phyloP scores from a whole-genome alignment of 257 asterid genomes.

The Solanum dulcamara region DNA sequence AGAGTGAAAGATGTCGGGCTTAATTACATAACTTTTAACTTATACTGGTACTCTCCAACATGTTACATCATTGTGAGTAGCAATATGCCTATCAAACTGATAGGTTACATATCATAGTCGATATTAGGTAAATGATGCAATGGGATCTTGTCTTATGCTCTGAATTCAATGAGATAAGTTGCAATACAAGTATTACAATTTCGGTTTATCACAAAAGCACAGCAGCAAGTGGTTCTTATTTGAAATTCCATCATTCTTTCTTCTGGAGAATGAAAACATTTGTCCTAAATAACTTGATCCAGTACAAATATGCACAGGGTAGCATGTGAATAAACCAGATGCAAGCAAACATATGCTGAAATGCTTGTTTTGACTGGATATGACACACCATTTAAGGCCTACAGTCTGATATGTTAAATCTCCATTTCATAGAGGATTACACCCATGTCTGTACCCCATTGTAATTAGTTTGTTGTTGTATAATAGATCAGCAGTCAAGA shows the following conservation, averaged over 20 bases:
- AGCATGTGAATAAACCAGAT: neutral
- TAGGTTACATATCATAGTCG: neutral
- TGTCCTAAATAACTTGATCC: neutral
- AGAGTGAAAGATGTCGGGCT: neutral
- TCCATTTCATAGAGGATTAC: neutral
- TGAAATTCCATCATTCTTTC: neutral
- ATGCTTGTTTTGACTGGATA: neutral
- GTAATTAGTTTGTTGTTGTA: neutral
- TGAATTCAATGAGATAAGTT: neutral
- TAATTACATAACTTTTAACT: neutral
- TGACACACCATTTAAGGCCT: neutral
- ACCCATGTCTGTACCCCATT: neutral
- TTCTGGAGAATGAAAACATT: neutral
- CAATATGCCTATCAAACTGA: neutral
- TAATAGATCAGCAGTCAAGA: neutral
- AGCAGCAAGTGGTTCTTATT: neutral
- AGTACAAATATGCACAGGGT: neutral
- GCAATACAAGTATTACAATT: neutral
- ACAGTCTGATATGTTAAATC: neutral
- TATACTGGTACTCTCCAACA: neutral
- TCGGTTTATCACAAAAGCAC: neutral
- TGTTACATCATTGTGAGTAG: neutral
- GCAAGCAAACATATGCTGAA: neutral
- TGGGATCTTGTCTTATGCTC: neutral
- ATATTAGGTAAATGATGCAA: neutral